These are phyloP conservation scores for Aspergillus sp. DNA, from an alignment of 2,329 filamentous ascomycete species.

Conservation along the genomic window DNA sequence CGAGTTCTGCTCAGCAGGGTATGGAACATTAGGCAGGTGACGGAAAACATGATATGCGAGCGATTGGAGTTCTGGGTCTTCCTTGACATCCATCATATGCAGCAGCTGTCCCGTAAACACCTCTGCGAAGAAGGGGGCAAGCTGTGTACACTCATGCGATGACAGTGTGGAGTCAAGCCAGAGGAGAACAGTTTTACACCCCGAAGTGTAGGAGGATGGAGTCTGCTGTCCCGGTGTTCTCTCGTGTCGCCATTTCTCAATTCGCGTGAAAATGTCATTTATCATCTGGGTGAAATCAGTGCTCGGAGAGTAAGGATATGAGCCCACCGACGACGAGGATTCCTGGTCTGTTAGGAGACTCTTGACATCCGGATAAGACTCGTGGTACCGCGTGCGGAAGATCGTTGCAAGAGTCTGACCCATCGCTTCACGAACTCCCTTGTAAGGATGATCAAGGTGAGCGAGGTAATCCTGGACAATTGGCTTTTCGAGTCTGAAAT, in stretches of 20 bases:
- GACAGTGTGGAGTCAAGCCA: conserved; percentile 93
- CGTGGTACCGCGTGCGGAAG: conserved; percentile 88
- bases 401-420: conserved; percentile 85
- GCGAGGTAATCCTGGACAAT: conserved; percentile 85
- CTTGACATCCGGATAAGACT: conserved; percentile 81
- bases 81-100: conserved; percentile 99
- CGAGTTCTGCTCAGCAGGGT: conserved; percentile 79
- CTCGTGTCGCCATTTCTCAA: conserved; percentile 86
- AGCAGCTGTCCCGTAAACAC: conserved; percentile 88
- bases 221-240: conserved; percentile 86
- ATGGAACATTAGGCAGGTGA: conserved; percentile 91
- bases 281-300: conserved; percentile 73
- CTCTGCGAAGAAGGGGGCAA: conserved; percentile 86
- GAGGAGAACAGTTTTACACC: conserved; percentile 90
- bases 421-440: conserved; percentile 93
- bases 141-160: conserved; percentile 87
- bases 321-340: conserved; percentile 75
- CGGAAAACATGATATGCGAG: conserved; percentile 96
- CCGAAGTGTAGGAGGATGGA: conserved; percentile 90
- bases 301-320: conserved; percentile 76
- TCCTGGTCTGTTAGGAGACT: conserved; percentile 77
- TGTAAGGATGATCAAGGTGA: conserved; percentile 96
- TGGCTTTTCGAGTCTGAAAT: conserved; percentile 86
- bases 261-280: conserved; percentile 69
- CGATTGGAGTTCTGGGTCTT: conserved; percentile 92